Percentiles rank a stretch among this genome's conserved stretches.
phyloP scores from a whole-genome alignment of 441 rosid species.

The Adansonia grandidieri region DNA sequence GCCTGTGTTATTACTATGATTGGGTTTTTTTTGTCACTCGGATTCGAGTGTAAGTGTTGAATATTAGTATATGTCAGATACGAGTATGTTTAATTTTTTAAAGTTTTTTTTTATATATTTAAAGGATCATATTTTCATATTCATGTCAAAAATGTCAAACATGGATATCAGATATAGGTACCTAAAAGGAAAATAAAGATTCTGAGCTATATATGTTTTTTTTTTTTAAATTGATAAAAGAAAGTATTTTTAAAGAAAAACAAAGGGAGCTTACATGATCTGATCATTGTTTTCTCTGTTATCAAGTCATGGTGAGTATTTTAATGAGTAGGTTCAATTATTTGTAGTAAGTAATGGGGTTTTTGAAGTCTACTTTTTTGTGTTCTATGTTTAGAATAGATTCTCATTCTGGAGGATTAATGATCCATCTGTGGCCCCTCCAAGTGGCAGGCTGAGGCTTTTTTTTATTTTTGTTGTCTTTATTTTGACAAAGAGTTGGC shows the following conservation, averaged over 20 bases:
- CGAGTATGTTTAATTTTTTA: too few relatives aligned
- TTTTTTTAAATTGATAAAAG: slow-evolving; percentile 18
- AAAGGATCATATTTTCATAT: too few relatives aligned
- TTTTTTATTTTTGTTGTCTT: background rate
- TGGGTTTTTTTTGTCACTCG: too few relatives aligned
- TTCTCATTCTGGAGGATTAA: slow-evolving; percentile 9
- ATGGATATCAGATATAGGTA: too few relatives aligned
- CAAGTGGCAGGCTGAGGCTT: slow-evolving; percentile 48
- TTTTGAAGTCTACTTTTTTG: slow-evolving; percentile 37
- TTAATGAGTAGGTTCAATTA: slow-evolving; percentile 28
- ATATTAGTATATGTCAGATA: too few relatives aligned
- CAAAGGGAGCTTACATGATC: slow-evolving; percentile 38
- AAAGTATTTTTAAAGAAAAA: slow-evolving; percentile 16
- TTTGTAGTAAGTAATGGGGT: background rate
- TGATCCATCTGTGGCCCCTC: slow-evolving; percentile 39
- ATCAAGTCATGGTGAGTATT: background rate
- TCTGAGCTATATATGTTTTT: background rate
- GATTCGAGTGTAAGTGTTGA: too few relatives aligned
- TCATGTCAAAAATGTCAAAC: too few relatives aligned
- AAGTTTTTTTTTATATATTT: too few relatives aligned
- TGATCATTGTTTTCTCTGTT: slow-evolving; percentile 14
- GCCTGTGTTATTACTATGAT: too few relatives aligned
- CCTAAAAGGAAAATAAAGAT: too few relatives aligned
- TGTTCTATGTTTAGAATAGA: slow-evolving; percentile 22
- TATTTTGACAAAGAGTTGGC: slow-evolving; percentile 9